Evolutionary conservation across 2,329 filamentous ascomycete species (phyloP), one percentile per base, ranked within the genome.

Genomic region (Ophiosphaerella herpotricha): DNA sequence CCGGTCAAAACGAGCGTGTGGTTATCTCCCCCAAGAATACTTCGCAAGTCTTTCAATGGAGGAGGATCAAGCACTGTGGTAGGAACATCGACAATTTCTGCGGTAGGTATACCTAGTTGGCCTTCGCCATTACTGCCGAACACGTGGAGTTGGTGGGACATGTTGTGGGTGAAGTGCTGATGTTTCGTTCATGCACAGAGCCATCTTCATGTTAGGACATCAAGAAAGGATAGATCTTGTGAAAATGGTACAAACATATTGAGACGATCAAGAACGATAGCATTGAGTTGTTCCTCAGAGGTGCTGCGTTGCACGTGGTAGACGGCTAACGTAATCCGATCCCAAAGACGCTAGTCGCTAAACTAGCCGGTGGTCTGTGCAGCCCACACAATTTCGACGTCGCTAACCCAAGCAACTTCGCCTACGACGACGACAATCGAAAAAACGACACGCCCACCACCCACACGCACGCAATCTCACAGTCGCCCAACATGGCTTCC

Each of bases 1-100:
- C 77, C 66, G n/a, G 82, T 83, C 9, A 91, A 77, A 8, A 96
- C 70, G 4, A 97, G 75, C 0, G 91, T 95, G 71, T 97, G 93
- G 66, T 97, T 97, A 1, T 92, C 92, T 4, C 93, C 93, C 7
- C 90, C 80, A 38, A 68, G 74, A 23, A 87, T 77, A 12, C 67
- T 61, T 12, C 38, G 36, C 21, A 71, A 26, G 2, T 42, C 35
- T 7, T 51, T 41, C 1, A 61, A 37, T 8, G 49, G 34, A 0
- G 51, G 24, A 40, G 34, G 33, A 33, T 38, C 24, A 7, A 47
- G 34, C 2, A 60, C 50, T 33, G 49, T 16, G 8, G 53, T 51
- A 47, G 67, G 63, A 3, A 44, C 60, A 32, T 44, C 39, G 24
- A 63, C 63, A 5, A 74, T 73, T 0, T 74, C 69, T 61, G 80